Conservation (phyloP, 176 grass and related monocot species). For the Carex cristatella region DNA sequence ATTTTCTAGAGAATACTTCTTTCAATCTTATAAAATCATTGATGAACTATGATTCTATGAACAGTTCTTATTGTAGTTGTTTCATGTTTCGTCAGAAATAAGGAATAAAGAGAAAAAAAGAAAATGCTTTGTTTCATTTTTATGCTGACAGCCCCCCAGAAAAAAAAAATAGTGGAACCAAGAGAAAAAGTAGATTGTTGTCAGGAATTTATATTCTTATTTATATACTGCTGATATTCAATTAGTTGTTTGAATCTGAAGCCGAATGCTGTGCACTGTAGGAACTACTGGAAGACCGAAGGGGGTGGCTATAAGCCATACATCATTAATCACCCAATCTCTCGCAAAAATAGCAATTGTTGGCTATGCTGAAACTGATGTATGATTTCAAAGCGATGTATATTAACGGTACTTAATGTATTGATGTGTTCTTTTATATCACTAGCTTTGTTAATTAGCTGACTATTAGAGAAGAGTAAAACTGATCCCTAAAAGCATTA, state of each 20-base stretch:
- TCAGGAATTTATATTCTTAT: not conserved
- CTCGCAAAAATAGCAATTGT: conserved; percentile 79
- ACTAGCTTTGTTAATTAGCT: not conserved
- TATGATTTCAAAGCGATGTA: conserved; percentile 50
- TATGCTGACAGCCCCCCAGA: not conserved
- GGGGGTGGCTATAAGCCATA: conserved; percentile 71
- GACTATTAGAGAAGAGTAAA: not conserved
- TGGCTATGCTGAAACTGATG: conserved; percentile 83
- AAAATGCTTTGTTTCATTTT: too few species aligned
- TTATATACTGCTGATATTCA: not conserved
- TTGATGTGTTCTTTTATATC: not conserved
- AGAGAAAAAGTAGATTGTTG: not conserved
- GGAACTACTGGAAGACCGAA: conserved; percentile 81
- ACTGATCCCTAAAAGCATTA: not conserved
- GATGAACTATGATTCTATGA: not conserved
- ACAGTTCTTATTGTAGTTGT: not conserved
- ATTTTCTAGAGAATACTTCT: not conserved
- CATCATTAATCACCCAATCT: conserved; percentile 77
- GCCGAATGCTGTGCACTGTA: conserved; percentile 1
- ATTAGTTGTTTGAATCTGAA: not conserved
- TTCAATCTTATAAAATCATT: not conserved
- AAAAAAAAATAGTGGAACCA: not conserved
- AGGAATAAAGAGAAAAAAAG: too few species aligned
- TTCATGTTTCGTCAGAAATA: not conserved
- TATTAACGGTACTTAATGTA: conserved; percentile 2